Evolutionary conservation across 495 filamentous ascomycete species (phyloP).

Genomic region (Penicillium longicatenatum): DNA sequence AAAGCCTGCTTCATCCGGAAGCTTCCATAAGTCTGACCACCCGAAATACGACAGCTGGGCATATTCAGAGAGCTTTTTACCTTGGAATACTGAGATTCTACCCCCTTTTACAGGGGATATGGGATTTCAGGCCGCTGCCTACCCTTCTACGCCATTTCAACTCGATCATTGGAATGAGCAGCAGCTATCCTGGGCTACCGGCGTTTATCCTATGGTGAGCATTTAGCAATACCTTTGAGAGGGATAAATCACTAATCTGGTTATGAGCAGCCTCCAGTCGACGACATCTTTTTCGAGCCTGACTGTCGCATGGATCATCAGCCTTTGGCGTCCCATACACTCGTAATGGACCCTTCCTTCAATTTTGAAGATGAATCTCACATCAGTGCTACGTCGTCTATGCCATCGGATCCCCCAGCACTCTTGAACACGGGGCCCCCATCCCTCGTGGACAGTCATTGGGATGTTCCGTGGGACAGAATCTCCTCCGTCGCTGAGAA

Average conservation of each 20-base stretch:
- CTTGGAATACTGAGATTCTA: background rate
- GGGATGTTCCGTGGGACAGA: slow-evolving; percentile 1
- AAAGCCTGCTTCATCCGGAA: slow-evolving; percentile 6
- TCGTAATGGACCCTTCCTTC: background rate
- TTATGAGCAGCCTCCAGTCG: background rate
- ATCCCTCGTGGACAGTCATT: background rate
- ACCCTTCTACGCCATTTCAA: background rate
- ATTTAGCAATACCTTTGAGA: too few species aligned
- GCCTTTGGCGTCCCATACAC: background rate
- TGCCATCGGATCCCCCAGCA: background rate
- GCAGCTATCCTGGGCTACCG: background rate
- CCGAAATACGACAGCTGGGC: slow-evolving; percentile 9
- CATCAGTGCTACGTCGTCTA: background rate
- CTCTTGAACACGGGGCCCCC: background rate
- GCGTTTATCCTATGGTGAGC: slow-evolving; percentile 6
- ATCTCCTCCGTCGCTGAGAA: background rate
- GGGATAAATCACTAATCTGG: background rate
- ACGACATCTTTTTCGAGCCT: background rate
- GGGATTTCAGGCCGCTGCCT: background rate
- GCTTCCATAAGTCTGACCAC: background rate
- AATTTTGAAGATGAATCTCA: background rate
- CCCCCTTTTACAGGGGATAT: background rate
- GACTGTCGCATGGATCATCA: background rate
- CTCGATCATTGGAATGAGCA: slow-evolving; percentile 12
- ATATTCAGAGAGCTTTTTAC: background rate